Base-by-base conservation (phyloP, 805 yeast species). In the Crinitomyces ghanaensis region DNA sequence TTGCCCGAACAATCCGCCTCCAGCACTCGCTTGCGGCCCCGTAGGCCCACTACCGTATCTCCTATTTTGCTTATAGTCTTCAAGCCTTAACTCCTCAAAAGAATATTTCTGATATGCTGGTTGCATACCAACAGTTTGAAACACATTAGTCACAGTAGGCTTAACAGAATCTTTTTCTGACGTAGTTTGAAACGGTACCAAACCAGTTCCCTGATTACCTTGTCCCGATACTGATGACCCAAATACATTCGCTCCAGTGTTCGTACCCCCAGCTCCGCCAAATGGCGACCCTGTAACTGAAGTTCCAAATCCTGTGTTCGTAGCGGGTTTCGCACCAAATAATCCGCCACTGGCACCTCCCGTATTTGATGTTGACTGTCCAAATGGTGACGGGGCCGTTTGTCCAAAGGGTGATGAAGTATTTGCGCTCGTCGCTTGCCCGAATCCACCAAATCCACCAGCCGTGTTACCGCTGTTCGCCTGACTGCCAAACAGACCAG, bases 21-120 rank as follows among this genome's bases (percentile, higher is more conserved):
- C 32, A 19, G 39, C 38, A 19, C 33, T 37, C 20, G 34, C 22
- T 16, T 38, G 8, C 3, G 28, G 28, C 4, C 35, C 27, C 20
- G 40, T 26, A 2, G 33, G 38, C 18, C 63, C 57, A 40, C 62
- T 72, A 11, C 82, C 86, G 41, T 43, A 72, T 39, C 72, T 67
- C 50, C 91, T 67, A 35, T 72, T 72, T 42, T 74, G 80, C 46
- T 74, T 72, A 53, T 91, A 91, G 59, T 91, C 99, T 54, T 79
- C 88, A 45, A 70, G 62, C 51, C 99, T 71, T 56, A 91, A 69
- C 53, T 91, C 98, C 21, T 85, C 96, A 49, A 76, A 70, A 0
- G 95, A 81, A 47, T 57, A 81, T 45, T 75, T 74, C 46, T 68
- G 69, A 53, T 88, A 91, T 55, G 84, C 94, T 4, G 93, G 94